A percentile compares a stretch with the other conserved stretches of the same genome.
Evolutionary conservation across 768 basidiomycete genomes (phyloP).

Genomic region (Mrakia frigida): DNA sequence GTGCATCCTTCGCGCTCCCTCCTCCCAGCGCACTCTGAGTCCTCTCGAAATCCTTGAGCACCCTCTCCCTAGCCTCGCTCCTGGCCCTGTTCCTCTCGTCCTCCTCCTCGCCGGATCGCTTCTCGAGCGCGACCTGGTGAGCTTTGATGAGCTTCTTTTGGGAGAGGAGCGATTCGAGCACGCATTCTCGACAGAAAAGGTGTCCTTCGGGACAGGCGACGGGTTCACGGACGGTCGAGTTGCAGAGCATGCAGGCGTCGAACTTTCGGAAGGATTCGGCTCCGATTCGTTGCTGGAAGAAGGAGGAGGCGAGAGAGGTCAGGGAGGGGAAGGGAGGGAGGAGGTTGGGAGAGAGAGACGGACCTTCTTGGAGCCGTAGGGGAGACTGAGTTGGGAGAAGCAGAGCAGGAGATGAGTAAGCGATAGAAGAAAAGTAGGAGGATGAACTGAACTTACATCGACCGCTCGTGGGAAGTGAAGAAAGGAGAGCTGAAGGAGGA

Average conservation of each 20-base stretch:
- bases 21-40: conserved; percentile 68
- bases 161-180: conserved; percentile 61
- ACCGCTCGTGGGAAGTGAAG: conserved; percentile 25
- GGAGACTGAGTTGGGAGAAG: not conserved
- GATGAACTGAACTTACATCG: not conserved
- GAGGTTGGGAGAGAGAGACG: conserved; percentile 31
- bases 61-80: conserved; percentile 76
- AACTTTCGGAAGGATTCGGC: conserved; percentile 90
- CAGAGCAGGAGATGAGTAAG: not conserved
- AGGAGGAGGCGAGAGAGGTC: conserved; percentile 16
- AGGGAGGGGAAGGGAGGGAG: conserved; percentile 25
- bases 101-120: conserved; percentile 70
- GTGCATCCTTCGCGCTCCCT: not conserved
- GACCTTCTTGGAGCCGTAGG: conserved; percentile 73
- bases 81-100: conserved; percentile 65
- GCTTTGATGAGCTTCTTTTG: conserved; percentile 91
- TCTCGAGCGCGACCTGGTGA: conserved; percentile 75
- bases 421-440: not conserved
- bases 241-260: conserved; percentile 83
- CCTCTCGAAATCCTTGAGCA: conserved; percentile 82
- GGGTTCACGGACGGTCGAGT: conserved; percentile 62
- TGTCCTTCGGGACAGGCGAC: conserved; percentile 80
- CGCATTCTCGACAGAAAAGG: conserved; percentile 88
- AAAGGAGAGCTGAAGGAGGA: conserved; percentile 13
- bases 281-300: conserved; percentile 51